phyloP scores from a whole-genome alignment of 2,329 filamentous ascomycete genomes.

The Scopulariopsis brevicaulis region DNA sequence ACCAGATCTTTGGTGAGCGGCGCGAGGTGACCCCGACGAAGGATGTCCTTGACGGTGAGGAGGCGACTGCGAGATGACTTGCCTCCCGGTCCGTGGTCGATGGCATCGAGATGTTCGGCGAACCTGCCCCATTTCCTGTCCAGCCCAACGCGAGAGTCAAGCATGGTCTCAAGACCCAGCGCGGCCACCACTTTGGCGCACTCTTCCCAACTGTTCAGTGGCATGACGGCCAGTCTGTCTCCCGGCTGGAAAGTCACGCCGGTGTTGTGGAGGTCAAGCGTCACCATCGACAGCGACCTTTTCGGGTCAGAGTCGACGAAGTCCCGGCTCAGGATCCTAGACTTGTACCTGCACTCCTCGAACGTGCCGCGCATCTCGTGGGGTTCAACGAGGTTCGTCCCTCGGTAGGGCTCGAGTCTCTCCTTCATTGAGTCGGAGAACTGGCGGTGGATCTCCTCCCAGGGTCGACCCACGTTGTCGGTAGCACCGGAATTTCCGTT shows the following conservation, averaged over 20 bases:
- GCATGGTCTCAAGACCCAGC: slow-evolving; percentile 32
- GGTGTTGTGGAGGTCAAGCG: slow-evolving; percentile 37
- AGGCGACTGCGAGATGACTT: slow-evolving; percentile 10
- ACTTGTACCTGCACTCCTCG: slow-evolving; percentile 39
- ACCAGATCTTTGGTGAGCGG: slow-evolving; percentile 39
- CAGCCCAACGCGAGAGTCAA: slow-evolving; percentile 27
- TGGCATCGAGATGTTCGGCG: slow-evolving; percentile 29
- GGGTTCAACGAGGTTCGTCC: slow-evolving; percentile 32
- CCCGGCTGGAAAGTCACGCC: slow-evolving; percentile 42
- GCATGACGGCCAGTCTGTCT: slow-evolving; percentile 41
- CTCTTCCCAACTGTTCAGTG: slow-evolving; percentile 41
- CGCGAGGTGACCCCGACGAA: slow-evolving; percentile 37
- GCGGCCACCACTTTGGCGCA: slow-evolving; percentile 41
- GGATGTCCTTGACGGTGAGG: slow-evolving; percentile 34
- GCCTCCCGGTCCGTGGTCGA: slow-evolving; percentile 14
- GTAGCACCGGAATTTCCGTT: slow-evolving; percentile 36
- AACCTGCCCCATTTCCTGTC: slow-evolving; percentile 33
- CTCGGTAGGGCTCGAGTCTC: slow-evolving; percentile 35
- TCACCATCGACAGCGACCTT: slow-evolving; percentile 35
- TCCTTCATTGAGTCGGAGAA: slow-evolving; percentile 44
- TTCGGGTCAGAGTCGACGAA: slow-evolving; percentile 32
- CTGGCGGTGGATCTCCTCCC: slow-evolving; percentile 37
- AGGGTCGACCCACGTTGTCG: slow-evolving; percentile 27
- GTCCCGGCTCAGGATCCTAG: slow-evolving; percentile 29
- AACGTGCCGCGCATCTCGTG: slow-evolving; percentile 43